phyloP scores from a whole-genome alignment of 495 filamentous ascomycete genomes.

The Penicillium riverlandense region DNA sequence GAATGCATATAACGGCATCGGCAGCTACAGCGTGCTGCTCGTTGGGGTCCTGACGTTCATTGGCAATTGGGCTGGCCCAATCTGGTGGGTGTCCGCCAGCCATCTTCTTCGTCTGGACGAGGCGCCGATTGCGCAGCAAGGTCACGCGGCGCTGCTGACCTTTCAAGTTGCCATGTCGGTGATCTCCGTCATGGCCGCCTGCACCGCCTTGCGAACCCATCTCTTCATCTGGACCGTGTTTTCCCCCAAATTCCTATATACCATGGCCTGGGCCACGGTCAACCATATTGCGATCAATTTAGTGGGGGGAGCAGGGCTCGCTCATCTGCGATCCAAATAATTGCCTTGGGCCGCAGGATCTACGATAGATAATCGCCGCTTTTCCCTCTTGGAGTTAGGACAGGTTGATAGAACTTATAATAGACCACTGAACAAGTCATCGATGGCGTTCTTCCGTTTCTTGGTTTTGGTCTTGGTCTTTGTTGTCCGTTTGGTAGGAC shows the following conservation, averaged over 20 bases:
- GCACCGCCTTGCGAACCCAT: conserved; percentile 76
- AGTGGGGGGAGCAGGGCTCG: conserved; percentile 40
- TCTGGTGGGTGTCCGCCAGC: conserved; percentile 73
- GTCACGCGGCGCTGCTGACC: conserved; percentile 56
- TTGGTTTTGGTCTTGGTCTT: conserved; percentile 26
- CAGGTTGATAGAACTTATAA: conserved; percentile 20
- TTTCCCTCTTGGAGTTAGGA: background rate
- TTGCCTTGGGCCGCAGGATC: background rate
- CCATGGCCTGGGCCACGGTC: conserved; percentile 76
- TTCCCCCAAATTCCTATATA: conserved; percentile 91
- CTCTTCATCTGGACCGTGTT: conserved; percentile 99
- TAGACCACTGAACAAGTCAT: conserved; percentile 53
- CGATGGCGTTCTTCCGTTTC: conserved; percentile 51
- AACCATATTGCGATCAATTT: conserved; percentile 68
- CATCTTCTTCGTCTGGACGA: conserved; percentile 44
- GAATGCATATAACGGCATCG: conserved; percentile 76
- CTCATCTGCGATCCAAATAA: conserved; percentile 30
- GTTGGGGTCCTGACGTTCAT: conserved; percentile 79
- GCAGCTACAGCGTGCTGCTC: conserved; percentile 54
- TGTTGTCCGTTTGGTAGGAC: conserved; percentile 3
- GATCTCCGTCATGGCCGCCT: conserved; percentile 79
- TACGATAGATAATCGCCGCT: background rate
- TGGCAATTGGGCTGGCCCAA: conserved; percentile 84
- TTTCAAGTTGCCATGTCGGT: conserved; percentile 54
- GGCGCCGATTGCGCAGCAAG: conserved; percentile 6